Evolutionary conservation across 345 rosid genomes (phyloP).

Genomic region (Chamaenerion angustifolium): DNA sequence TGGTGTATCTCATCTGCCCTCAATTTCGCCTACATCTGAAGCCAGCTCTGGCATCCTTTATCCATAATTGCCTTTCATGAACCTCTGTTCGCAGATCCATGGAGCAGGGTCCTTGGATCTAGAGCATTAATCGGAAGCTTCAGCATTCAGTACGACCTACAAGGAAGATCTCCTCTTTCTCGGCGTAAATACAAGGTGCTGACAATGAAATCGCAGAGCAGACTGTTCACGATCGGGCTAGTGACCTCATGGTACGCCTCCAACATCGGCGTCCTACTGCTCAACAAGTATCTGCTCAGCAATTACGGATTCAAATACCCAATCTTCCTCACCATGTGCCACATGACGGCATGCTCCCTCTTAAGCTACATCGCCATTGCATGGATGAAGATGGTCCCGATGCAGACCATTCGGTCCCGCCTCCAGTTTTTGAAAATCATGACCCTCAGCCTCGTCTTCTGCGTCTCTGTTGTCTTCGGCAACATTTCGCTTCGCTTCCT

Average conservation of each 20-base stretch:
- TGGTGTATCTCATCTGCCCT: too few relatives aligned
- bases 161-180: too few relatives aligned
- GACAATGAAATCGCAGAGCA: constrained; percentile 6
- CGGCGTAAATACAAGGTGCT: too few relatives aligned
- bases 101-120: not conserved
- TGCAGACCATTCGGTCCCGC: constrained; percentile 92
- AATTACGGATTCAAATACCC: constrained; percentile 96
- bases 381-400: constrained; percentile 92
- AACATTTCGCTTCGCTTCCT: constrained; percentile 66
- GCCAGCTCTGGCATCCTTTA: too few relatives aligned
- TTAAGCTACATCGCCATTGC: constrained; percentile 83
- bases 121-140: too few relatives aligned
- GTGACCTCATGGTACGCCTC: constrained; percentile 85
- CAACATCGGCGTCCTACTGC: constrained; percentile 77
- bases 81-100: not conserved
- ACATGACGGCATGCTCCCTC: constrained; percentile 93
- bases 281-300: constrained; percentile 82
- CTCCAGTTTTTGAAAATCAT: constrained; percentile 82
- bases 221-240: constrained; percentile 62
- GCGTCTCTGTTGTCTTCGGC: constrained; percentile 90
- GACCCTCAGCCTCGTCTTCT: constrained; percentile 67
- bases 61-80: too few relatives aligned
- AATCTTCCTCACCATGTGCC: constrained; percentile 94
- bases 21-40: too few relatives aligned
- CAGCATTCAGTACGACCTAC: too few relatives aligned